phyloP scores from a whole-genome alignment of 768 basidiomycete genomes.

The Pleurotus djamor region DNA sequence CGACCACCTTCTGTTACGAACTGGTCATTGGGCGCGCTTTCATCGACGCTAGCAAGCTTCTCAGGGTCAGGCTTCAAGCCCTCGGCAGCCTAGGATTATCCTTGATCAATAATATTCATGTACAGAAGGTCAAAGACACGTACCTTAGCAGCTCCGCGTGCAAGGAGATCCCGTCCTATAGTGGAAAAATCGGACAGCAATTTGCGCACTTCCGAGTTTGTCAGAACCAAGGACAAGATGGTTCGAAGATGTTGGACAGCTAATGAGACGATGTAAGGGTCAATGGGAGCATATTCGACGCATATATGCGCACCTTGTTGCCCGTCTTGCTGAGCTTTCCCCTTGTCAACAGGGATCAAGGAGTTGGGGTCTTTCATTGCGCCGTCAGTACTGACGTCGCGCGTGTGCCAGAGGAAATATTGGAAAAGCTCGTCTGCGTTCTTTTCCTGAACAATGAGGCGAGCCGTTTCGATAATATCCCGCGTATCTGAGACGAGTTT shows the following conservation, averaged over 20 bases:
- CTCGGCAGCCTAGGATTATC: constrained; percentile 46
- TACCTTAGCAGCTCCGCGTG: constrained; percentile 61
- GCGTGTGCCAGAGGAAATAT: constrained; percentile 84
- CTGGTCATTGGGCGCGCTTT: constrained; percentile 64
- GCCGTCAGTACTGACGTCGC: constrained; percentile 40
- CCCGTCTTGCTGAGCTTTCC: constrained; percentile 55
- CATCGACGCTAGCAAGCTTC: constrained; percentile 60
- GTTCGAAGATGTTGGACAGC: constrained; percentile 88
- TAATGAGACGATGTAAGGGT: constrained; percentile 18
- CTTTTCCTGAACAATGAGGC: constrained; percentile 75
- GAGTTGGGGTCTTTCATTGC: constrained; percentile 23
- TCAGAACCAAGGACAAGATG: constrained; percentile 80
- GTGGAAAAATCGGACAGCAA: constrained; percentile 76
- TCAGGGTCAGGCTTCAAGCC: constrained; percentile 66
- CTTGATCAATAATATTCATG: too few species aligned
- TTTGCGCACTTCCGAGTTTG: constrained; percentile 93
- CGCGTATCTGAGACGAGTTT: constrained; percentile 76
- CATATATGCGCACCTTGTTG: constrained; percentile 47
- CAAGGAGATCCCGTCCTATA: constrained; percentile 83
- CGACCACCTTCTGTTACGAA: constrained; percentile 53
- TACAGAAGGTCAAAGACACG: background rate
- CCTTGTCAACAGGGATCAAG: constrained; percentile 44
- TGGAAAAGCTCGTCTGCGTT: constrained; percentile 92
- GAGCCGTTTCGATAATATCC: constrained; percentile 75
- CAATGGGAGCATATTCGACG: background rate